Evolutionary conservation across 495 filamentous ascomycete species (phyloP), one percentile per base, ranked within the genome.

Genomic region (Lophiostoma macrostomum): DNA sequence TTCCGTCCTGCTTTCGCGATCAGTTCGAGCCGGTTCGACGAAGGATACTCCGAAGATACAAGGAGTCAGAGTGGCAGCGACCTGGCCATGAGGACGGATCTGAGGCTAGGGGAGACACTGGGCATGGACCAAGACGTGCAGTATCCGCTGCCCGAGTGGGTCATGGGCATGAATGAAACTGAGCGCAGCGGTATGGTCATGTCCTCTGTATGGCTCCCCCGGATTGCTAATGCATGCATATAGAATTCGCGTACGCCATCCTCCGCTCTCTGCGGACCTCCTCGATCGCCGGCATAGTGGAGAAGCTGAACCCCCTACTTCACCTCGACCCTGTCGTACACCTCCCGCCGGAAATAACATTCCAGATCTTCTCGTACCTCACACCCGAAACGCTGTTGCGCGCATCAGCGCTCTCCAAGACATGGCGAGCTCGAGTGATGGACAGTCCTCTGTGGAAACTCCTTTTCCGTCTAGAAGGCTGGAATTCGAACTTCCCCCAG

Each of bases 301-400:
- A 87, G 34, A 76, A 78, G 34, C 73, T 95, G 14, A 82, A 84
- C 38, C 87, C 85, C 6, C 80, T 88, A 5, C 83, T 95, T 20
- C 90, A 96, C 68, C 88, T 96, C 71, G 89, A 98, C 70, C 95
- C 95, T 37, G 79, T 95, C 25, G 70, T 80, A 50, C 81, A 87
- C 61, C 80, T 98, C 7, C 93, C 93, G 0, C 80, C 87, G 1
- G 93, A 98, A 66, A 81, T 97, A 50, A 91, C 86, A 41, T 83
- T 90, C 46, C 83, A 93, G 61, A 84, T 96, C 13, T 84, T 97
- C 32, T 86, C 85, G 25, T 95, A 88, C 64, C 80, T 98, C 25
- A 83, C 88, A 31, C 82, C 88, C 0, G 65, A 78, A 12, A 86
- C 86, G 5, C 76, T 98, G 32, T 72, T 96, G 47, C 81, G 80